Conservation (phyloP, 2,329 filamentous ascomycete genomes). For the Colletotrichum sp. region DNA sequence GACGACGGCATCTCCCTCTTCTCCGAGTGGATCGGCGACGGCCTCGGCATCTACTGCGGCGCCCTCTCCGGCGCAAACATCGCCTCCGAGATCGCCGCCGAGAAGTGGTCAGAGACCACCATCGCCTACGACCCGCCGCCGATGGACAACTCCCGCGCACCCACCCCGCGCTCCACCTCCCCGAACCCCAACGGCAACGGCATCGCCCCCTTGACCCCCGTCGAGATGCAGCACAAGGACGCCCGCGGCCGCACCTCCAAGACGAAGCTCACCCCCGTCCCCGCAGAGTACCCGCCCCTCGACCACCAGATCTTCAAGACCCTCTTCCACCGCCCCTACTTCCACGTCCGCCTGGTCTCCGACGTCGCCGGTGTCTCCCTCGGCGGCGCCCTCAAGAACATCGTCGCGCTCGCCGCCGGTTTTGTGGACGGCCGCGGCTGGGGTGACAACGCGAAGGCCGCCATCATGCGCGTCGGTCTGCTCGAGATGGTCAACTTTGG, state of each 20-base stretch:
- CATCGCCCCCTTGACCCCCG: constrained; percentile 40
- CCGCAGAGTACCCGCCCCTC: constrained; percentile 82
- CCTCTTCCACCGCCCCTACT: constrained; percentile 95
- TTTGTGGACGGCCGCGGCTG: constrained; percentile 96
- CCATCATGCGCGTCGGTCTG: constrained; percentile 94
- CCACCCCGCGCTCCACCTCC: constrained; percentile 60
- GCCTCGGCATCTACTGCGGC: constrained; percentile 94
- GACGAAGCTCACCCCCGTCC: constrained; percentile 76
- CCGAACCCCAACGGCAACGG: constrained; percentile 52
- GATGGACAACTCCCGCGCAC: constrained; percentile 78
- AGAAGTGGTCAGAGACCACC: constrained; percentile 97
- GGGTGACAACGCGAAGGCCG: constrained; percentile 99
- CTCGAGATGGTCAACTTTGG: constrained; percentile 98
- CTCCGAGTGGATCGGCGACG: constrained; percentile 91
- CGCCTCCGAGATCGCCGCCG: constrained; percentile 89
- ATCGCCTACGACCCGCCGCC: constrained; percentile 93
- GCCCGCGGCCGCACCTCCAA: constrained; percentile 70
- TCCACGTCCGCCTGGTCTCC: constrained; percentile 91
- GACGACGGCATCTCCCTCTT: constrained; percentile 88
- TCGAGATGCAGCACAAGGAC: constrained; percentile 70
- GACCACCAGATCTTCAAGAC: constrained; percentile 83
- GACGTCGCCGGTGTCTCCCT: constrained; percentile 98
- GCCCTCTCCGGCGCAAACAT: constrained; percentile 97
- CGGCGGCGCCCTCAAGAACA: constrained; percentile 94
- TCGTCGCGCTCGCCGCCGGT: constrained; percentile 91